These are phyloP conservation scores for Barnettozyma sucrosica DNA, from an alignment of 805 yeast species.

Conservation along the genomic window DNA sequence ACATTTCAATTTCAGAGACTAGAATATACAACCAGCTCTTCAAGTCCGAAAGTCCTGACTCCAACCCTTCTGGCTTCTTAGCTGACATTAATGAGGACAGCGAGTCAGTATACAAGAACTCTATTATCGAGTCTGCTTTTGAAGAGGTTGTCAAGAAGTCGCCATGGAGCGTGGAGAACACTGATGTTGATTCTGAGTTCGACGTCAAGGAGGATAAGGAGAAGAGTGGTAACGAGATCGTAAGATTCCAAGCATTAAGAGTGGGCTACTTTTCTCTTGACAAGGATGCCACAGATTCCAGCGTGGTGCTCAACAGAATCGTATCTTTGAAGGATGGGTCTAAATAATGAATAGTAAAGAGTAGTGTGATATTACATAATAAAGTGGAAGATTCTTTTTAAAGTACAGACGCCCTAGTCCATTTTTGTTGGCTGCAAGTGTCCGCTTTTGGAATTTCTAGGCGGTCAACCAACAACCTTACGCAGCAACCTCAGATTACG, in stretches of 20 bases:
- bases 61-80: constrained; percentile 83
- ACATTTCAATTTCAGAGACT: constrained; percentile 64
- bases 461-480: not conserved
- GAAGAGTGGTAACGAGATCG: constrained; percentile 63
- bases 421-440: not conserved
- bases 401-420: not conserved
- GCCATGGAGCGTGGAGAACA: constrained; percentile 64
- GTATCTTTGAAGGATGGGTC: constrained; percentile 77
- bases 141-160: constrained; percentile 58
- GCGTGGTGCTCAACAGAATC: constrained; percentile 77
- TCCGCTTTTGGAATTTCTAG: not conserved
- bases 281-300: constrained; percentile 58
- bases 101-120: constrained; percentile 57
- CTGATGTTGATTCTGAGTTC: constrained; percentile 55
- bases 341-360: constrained; percentile 1
- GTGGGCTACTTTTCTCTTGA: constrained; percentile 95
- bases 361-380: not conserved
- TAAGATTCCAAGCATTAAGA: constrained; percentile 95
- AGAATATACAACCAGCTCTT: constrained; percentile 85
- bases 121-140: constrained; percentile 77
- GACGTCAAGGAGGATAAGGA: constrained; percentile 60
- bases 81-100: constrained; percentile 78
- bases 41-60: constrained; percentile 84
- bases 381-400: not conserved
- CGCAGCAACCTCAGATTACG: not conserved